These are phyloP conservation scores for Ricinus communis DNA, from an alignment of 345 rosid genomes.

Conservation along the genomic window DNA sequence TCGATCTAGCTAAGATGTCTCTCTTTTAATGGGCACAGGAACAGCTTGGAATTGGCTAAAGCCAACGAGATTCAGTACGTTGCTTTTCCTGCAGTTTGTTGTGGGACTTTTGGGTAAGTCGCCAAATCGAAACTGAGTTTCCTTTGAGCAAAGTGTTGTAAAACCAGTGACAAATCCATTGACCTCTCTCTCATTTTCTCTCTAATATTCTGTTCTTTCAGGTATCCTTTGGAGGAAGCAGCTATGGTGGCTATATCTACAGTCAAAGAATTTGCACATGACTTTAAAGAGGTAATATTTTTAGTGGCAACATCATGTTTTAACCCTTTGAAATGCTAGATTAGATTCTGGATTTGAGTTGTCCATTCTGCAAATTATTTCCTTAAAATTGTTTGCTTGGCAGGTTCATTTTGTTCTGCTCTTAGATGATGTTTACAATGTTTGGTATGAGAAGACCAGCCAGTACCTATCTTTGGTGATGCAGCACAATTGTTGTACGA, in stretches of 20 bases:
- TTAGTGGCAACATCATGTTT: too few relatives aligned
- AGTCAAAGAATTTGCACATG: slow-evolving; percentile 57
- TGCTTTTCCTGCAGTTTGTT: slow-evolving; percentile 87
- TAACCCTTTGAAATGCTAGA: too few relatives aligned
- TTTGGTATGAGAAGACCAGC: slow-evolving; percentile 70
- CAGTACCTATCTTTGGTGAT: slow-evolving; percentile 30
- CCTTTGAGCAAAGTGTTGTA: too few relatives aligned
- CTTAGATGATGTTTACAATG: slow-evolving; percentile 44
- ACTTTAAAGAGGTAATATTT: slow-evolving; percentile 63
- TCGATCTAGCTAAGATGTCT: background rate
- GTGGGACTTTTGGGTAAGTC: slow-evolving; percentile 17
- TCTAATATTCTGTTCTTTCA: slow-evolving; percentile 7
- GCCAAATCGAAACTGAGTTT: too few relatives aligned
- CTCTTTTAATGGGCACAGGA: slow-evolving; percentile 38
- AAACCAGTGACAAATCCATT: too few relatives aligned
- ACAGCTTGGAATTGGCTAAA: slow-evolving; percentile 65
- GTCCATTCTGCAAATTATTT: too few relatives aligned
- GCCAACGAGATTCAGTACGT: slow-evolving; percentile 65
- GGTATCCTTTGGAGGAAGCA: slow-evolving; percentile 85
- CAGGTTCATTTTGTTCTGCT: slow-evolving; percentile 85
- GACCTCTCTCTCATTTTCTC: too few relatives aligned
- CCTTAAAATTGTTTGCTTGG: background rate
- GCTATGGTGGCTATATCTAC: slow-evolving; percentile 72
- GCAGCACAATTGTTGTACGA: too few relatives aligned
- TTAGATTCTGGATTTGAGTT: too few relatives aligned